Evolutionary conservation across 1,139 yeast genomes (phyloP).

Genomic region (Taphrina wiesneri): DNA sequence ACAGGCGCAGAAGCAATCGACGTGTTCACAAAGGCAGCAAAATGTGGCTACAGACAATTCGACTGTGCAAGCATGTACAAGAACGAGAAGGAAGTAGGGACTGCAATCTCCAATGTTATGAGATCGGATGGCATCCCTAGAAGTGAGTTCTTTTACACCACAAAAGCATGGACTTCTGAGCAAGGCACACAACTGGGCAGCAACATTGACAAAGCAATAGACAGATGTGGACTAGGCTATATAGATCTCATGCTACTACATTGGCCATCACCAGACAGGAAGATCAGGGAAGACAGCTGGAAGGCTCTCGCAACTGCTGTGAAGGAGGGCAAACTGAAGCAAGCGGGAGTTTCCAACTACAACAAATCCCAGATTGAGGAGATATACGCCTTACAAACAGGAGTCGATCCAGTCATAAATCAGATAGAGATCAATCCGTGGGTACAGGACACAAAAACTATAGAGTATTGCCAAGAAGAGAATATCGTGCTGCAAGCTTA

Average conservation of each 20-base stretch:
- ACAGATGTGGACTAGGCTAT: conserved; percentile 54
- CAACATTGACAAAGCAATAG: conserved; percentile 52
- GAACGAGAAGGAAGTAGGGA: conserved; percentile 57
- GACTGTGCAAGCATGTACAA: conserved; percentile 59
- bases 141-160: conserved; percentile 67
- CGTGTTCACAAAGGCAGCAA: conserved; percentile 38
- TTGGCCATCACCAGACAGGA: conserved; percentile 45
- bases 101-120: conserved; percentile 57
- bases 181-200: conserved; percentile 55
- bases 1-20: conserved; percentile 38
- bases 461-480: conserved; percentile 51
- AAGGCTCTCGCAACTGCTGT: conserved; percentile 51
- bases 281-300: conserved; percentile 49
- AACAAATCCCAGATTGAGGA: conserved; percentile 51
- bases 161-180: conserved; percentile 52
- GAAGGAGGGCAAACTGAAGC: conserved; percentile 45
- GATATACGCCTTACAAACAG: conserved; percentile 46
- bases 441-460: conserved; percentile 52
- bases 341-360: conserved; percentile 53
- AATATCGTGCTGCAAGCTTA: conserved; percentile 63
- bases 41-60: conserved; percentile 41
- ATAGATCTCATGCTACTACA: conserved; percentile 53
- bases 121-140: conserved; percentile 52
- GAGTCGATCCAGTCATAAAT: conserved; percentile 53
- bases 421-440: conserved; percentile 60